These are phyloP conservation scores for Mucor piriformis DNA, from an alignment of 371 early-diverging fungal species.

Conservation along the genomic window DNA sequence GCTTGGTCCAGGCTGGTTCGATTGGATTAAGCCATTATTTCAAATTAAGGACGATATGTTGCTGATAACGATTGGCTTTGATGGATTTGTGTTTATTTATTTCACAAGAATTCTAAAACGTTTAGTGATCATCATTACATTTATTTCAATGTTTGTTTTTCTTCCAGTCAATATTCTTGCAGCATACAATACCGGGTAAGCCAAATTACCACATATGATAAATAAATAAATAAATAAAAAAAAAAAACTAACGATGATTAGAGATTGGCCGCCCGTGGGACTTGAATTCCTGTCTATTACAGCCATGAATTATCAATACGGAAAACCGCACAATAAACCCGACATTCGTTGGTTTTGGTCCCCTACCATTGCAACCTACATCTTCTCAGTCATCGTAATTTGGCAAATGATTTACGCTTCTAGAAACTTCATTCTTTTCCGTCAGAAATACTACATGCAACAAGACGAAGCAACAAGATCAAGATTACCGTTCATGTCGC, in stretches of 20 bases:
- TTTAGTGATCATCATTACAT: slow-evolving; percentile 54
- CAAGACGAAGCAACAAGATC: not conserved
- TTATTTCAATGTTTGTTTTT: slow-evolving; percentile 58
- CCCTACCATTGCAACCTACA: slow-evolving; percentile 60
- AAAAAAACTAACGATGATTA: slow-evolving; percentile 13
- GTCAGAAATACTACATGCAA: slow-evolving; percentile 54
- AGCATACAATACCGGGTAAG: slow-evolving; percentile 46
- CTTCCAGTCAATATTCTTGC: slow-evolving; percentile 66
- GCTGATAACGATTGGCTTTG: slow-evolving; percentile 69
- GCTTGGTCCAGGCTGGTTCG: slow-evolving; percentile 39
- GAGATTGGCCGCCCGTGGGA: slow-evolving; percentile 46
- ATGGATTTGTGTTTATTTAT: slow-evolving; percentile 77
- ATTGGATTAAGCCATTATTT: slow-evolving; percentile 69
- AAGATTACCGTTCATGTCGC: slow-evolving; percentile 32
- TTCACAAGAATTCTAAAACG: slow-evolving; percentile 63
- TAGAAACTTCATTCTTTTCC: slow-evolving; percentile 49
- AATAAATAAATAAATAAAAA: slow-evolving; percentile 24
- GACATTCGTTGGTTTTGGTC: slow-evolving; percentile 56
- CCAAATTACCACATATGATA: not conserved
- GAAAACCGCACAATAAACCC: slow-evolving; percentile 14
- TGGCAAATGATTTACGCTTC: slow-evolving; percentile 52
- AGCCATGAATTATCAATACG: slow-evolving; percentile 34
- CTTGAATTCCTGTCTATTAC: slow-evolving; percentile 41
- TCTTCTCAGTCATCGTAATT: slow-evolving; percentile 52
- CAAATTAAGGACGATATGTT: slow-evolving; percentile 62